Evolutionary conservation across 2,329 filamentous ascomycete species (phyloP), one percentile per base, ranked within the genome.

Genomic region (Rhytidhysteron rufulum): DNA sequence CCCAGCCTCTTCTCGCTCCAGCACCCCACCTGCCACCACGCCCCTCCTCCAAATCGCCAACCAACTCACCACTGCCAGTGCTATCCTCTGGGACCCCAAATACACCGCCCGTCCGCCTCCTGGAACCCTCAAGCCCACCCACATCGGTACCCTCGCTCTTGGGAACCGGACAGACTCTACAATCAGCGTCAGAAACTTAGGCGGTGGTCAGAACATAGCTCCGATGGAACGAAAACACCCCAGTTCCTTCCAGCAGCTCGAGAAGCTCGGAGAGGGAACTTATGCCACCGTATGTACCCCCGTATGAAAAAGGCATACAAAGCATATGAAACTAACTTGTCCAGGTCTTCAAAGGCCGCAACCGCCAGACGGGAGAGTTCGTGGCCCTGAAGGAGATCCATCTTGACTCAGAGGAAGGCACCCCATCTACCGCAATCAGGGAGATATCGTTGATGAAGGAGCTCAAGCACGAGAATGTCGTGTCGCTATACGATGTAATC

Each of bases 391-490:
- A 98, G 69, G 93, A 98, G 70, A 98, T 98, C 56, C 93, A 98
- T 65, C 86, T 98, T 48, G 93, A 98, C 68, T 95, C 88, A 36
- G 93, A 98, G 73, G 93, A 98, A 73, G 93, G 93, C 55, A 98
- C 93, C 0, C 93, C 93, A 4, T 94, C 87, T 37, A 98, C 93
- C 0, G 93, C 93, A 34, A 98, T 98, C 65, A 88, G 93, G 59
- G 93, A 98, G 69, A 98, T 98, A 58, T 96, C 90, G 1, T 78
- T 98, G 42, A 97, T 98, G 93, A 98, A 98, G 71, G 93, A 98
- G 70, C 79, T 98, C 52, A 97, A 97, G 70, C 93, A 98, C 69
- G 90, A 96, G 66, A 97, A 96, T 63, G 97, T 98, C 52, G 90
- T 98, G 56, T 88, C 85, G 43, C 82, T 98, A 4, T 88, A 97